Evolutionary conservation across 2,329 filamentous ascomycete species (phyloP), one percentile per base, ranked within the genome.

Genomic region (Clarireedia sp.): DNA sequence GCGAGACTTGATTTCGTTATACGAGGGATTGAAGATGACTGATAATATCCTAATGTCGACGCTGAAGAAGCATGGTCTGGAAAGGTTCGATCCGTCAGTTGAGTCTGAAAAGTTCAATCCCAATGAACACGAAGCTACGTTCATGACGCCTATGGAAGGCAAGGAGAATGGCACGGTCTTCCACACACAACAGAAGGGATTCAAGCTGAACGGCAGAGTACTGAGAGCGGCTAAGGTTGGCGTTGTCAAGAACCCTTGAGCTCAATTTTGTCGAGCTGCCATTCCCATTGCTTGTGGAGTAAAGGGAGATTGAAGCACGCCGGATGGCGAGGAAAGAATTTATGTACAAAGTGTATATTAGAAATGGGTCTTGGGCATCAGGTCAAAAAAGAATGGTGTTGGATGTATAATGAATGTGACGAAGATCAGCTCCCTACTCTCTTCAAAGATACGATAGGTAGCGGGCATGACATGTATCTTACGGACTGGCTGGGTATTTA

Each of bases 1-100:
- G 23, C 78, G 87, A 70, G 90, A 96, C 63, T 79, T 97, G 37
- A 74, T 80, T 58, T 87, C 85, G 66, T 81, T 99, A 60, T 85
- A 95, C 72, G 86, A 90, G 60, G 94, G 94, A 55, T 78, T 99
- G 68, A 90, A 90, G 75, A 96, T 99, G 92, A 97, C 92, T 29
- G 90, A 97, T 75, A 78, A 72, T 58, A 90, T 96, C 67, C 78
- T 99, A 67, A 85, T 96, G 77, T 78, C 78, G 69, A 95, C 92
- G 17, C 79, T 99, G 62, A 85, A 89, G 76, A 96, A 95, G 79
- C 94, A 99, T 73, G 94, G 94, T 55, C 78, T 99, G 60, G 89
- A 95, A 78, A 80, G 91, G 64, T 89, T 96, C 70, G 84, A 91
- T 70, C 92, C 94, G 17, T 73, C 71, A 55, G 76, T 75, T 37